Evolutionary conservation across 306 rosid species (phyloP), one percentile per base, ranked within the genome.

Genomic region (Gastrolobium villosum): DNA sequence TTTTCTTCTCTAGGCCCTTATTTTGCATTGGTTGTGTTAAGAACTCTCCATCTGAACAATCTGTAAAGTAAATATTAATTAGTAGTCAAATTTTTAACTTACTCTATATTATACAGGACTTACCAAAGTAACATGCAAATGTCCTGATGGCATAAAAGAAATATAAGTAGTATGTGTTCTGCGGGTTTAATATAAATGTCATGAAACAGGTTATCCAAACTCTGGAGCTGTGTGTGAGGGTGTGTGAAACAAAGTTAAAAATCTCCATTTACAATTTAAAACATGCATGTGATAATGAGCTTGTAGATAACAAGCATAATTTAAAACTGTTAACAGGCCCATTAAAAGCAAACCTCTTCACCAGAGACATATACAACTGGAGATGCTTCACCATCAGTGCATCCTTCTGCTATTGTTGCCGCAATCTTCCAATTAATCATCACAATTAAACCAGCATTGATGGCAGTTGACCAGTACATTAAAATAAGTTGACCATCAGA

Each of bases 281-380:
- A 65, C 6, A 55, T n/a, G 49, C 30, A 62, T 60, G 53, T 44
- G 60, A 36, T 3, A 14, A 45, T 34, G 55, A 65, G 26, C 52
- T 67, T 45, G 28, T 14, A 5, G 81, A 74, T 28, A 52, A 10
- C 6, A 32, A 63, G 4, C 30, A 8, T 50, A 43, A 74, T 31
- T 30, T 54, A 67, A 62, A 67, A 65, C 39, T 32, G 72, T 50
- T 63, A 59, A 8, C 41, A 75, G 26, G 72, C 50, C 35, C 75
- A 68, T 66, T 61, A 65, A 74, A 78, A 67, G 80, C 82, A 77
- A 56, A 95, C 99, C 99, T 95, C 99, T 89, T 95, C 99, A 70
- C 99, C 99, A 34, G 99, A 95, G 34, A 95, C 97, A 70, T 92
- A 95, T 57, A 95, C 76, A 56, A 92, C 97, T 10, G 89, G 79